Base-by-base conservation (phyloP, 2,329 filamentous ascomycete genomes). In the Neoascochyta sp. region DNA sequence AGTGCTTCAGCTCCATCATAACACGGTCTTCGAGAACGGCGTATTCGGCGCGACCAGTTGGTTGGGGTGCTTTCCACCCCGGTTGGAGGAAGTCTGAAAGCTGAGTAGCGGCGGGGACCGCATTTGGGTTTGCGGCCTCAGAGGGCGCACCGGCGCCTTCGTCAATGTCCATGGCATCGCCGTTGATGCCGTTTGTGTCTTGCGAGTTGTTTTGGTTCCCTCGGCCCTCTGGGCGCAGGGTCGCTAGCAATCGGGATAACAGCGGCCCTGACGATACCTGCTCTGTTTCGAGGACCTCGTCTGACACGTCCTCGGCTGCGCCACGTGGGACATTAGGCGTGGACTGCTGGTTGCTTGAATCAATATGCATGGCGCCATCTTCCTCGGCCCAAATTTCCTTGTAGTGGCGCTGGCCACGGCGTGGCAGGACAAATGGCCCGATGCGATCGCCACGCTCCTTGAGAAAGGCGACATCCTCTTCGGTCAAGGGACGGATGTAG, bases 361-460 rank as follows among this genome's bases (percentile, higher is more conserved):
- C 86, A 6, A 89, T 68, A 20, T 81, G 74, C 70, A 87, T 83
- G 26, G 77, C 71, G 7, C 86, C 87, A 54, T 98, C 92, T 59
- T 98, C 92, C 46, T 95, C 88, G 0, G 87, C 83, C 92, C 92
- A 98, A 7, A 90, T 73, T 38, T 96, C 89, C 14, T 77, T 80
- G 64, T 96, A 98, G 54, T 87, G 83, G 49, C 81, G 81, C 60
- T 86, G 84, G 24, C 88, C 89, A 13, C 88, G 80, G 43, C 82
- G 81, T 6, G 90, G 88, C 63, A 95, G 87, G 20, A 89, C 70
- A 50, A 95, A 96, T 1, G 90, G 86, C 2, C 75, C 80, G 13
- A 82, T 70, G 20, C 92, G 79, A 61, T 98, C 89, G 34, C 89
- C 74, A 33, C 86, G 77, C 64, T 98, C 92, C 52, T 89, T 81